Evolutionary conservation across 2,329 filamentous ascomycete species (phyloP).

Genomic region (Monosporascus sp.): DNA sequence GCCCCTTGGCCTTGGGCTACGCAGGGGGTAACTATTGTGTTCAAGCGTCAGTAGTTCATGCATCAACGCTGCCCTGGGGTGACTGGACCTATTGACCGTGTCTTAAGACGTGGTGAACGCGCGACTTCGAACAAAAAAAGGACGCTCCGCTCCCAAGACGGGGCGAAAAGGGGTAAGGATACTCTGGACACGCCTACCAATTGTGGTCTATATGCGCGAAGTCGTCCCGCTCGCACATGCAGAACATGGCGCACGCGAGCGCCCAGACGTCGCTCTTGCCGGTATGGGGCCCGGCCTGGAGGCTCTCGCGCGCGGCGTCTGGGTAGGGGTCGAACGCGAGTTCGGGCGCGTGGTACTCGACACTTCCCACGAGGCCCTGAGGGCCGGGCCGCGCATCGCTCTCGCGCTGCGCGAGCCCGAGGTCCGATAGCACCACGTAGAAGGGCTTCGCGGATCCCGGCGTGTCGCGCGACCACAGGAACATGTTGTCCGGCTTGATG

Average conservation of each 20-base stretch:
- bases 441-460: conserved; percentile 11
- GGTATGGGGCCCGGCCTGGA: conserved; percentile 8
- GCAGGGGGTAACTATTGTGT: conserved; percentile 1
- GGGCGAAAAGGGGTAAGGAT: too few species aligned
- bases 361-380: conserved; percentile 1
- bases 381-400: neutral
- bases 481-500: conserved; percentile 16
- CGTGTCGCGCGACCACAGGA: conserved; percentile 13
- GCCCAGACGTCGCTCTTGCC: conserved; percentile 12
- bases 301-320: neutral
- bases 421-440: conserved; percentile 13
- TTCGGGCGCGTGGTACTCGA: conserved; percentile 13
- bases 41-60: too few species aligned
- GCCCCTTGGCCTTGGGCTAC: conserved; percentile 7
- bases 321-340: conserved; percentile 11
- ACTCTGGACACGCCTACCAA: neutral
- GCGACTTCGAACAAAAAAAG: too few species aligned
- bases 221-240: conserved; percentile 11
- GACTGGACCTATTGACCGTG: too few species aligned
- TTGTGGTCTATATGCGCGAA: conserved; percentile 10
- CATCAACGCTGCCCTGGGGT: too few species aligned
- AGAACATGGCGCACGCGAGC: conserved; percentile 8
- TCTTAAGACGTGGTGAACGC: too few species aligned
- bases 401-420: conserved; percentile 8
- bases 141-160: too few species aligned